Percentiles rank a stretch among this genome's conserved stretches.
Evolutionary conservation across 2,329 filamentous ascomycete species (phyloP).

Genomic region (Domatiomyces catenatus): DNA sequence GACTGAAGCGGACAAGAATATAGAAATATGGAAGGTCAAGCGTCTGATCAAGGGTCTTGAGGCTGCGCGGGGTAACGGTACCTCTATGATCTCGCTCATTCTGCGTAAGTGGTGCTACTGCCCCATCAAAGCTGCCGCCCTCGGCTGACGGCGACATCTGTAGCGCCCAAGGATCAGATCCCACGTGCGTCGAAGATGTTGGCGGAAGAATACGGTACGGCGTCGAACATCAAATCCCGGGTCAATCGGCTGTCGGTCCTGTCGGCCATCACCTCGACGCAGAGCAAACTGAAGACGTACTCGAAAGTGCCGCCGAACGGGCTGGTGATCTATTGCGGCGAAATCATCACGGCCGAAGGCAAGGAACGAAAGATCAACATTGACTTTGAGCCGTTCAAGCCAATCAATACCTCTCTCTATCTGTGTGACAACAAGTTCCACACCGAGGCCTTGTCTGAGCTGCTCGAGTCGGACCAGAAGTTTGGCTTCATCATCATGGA

Average conservation of each 20-base stretch:
- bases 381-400: constrained; percentile 99
- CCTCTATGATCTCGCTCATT: constrained; percentile 98
- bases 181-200: constrained; percentile 97
- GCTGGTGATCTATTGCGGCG: constrained; percentile 96
- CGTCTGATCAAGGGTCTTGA: constrained; percentile 99
- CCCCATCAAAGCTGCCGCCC: not conserved
- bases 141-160: constrained; percentile 1
- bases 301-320: constrained; percentile 98
- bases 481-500: constrained; percentile 99
- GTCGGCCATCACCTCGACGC: constrained; percentile 95
- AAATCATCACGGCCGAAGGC: constrained; percentile 97
- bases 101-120: constrained; percentile 54
- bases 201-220: constrained; percentile 99
- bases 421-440: constrained; percentile 99
- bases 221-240: constrained; percentile 98
- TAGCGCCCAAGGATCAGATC: constrained; percentile 94
- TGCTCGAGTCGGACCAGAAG: constrained; percentile 96
- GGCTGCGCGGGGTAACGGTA: constrained; percentile 93
- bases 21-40: constrained; percentile 84
- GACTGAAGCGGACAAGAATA: constrained; percentile 88
- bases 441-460: constrained; percentile 88
- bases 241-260: constrained; percentile 97
- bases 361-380: constrained; percentile 99
- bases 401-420: constrained; percentile 98
- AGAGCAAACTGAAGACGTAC: constrained; percentile 97